These are phyloP conservation scores for Pyricularia sp. DNA, from an alignment of 2,329 filamentous ascomycete species.

Conservation along the genomic window DNA sequence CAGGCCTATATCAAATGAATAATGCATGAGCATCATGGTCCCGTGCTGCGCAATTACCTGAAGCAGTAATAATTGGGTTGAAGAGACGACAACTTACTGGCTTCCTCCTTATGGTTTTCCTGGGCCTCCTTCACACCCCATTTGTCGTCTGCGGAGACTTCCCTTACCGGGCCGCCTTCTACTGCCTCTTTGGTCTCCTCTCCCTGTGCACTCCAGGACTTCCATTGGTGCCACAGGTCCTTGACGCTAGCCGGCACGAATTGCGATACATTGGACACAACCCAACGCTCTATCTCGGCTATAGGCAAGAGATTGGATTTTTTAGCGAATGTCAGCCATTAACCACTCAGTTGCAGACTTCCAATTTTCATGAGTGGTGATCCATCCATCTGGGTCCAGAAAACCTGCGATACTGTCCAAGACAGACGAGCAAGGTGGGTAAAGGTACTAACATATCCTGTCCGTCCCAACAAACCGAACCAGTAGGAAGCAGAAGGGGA, in stretches of 20 bases:
- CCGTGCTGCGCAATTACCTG: background rate
- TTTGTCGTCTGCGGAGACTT: constrained; percentile 28
- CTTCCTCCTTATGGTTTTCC: constrained; percentile 51
- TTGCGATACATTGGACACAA: constrained; percentile 50
- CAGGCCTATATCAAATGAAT: constrained; percentile 32
- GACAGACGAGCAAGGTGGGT: background rate
- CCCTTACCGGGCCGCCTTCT: background rate
- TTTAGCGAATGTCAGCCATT: background rate
- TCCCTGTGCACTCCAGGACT: constrained; percentile 24
- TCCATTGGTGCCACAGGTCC: constrained; percentile 40
- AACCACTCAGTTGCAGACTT: background rate
- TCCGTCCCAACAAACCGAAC: constrained; percentile 80
- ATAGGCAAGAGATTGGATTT: background rate
- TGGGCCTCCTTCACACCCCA: constrained; percentile 58
- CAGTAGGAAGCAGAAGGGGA: constrained; percentile 88
- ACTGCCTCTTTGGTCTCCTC: constrained; percentile 29
- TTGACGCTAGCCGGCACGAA: constrained; percentile 52
- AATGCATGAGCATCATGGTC: constrained; percentile 9
- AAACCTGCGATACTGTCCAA: background rate
- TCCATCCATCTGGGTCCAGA: background rate
- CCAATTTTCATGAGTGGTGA: too few species aligned
- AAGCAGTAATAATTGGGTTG: background rate
- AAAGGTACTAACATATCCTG: constrained; percentile 55
- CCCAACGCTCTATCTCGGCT: constrained; percentile 57
- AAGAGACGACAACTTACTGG: constrained; percentile 50